Evolutionary conservation across 176 grass and related monocot genomes (phyloP).

Genomic region (Alloteropsis semialata): DNA sequence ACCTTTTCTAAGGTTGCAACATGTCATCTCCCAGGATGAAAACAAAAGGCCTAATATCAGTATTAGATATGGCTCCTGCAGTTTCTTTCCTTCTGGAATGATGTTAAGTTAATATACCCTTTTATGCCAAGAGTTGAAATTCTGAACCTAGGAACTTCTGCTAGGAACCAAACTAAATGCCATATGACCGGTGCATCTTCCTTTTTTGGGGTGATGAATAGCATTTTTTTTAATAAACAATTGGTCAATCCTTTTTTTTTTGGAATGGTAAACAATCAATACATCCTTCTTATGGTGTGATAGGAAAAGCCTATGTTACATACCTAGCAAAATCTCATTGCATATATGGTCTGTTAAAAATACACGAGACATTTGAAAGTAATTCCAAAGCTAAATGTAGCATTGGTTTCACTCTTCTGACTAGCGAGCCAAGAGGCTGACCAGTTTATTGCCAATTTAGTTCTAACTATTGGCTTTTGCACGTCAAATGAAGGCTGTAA

Average conservation of each 20-base stretch:
- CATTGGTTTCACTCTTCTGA: neutral
- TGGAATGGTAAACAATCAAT: neutral
- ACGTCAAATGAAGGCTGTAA: neutral
- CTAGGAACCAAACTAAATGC: neutral
- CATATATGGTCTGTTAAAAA: neutral
- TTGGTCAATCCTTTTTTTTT: neutral
- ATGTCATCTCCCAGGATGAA: neutral
- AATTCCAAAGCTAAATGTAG: neutral
- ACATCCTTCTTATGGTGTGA: neutral
- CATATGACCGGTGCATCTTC: neutral
- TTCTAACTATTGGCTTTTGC: neutral
- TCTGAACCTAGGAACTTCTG: neutral
- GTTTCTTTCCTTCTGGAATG: constrained; percentile 2
- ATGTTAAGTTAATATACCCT: no score
- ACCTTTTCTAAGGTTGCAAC: neutral
- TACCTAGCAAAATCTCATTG: neutral
- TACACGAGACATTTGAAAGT: neutral
- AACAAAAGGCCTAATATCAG: neutral
- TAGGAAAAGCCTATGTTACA: neutral
- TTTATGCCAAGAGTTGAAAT: no score
- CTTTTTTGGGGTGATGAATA: neutral
- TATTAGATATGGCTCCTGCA: neutral
- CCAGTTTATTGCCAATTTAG: neutral
- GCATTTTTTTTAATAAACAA: neutral
- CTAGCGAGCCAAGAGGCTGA: neutral